These are phyloP conservation scores for Rhizophora mangle DNA, from an alignment of 345 rosid genomes.

Conservation along the genomic window DNA sequence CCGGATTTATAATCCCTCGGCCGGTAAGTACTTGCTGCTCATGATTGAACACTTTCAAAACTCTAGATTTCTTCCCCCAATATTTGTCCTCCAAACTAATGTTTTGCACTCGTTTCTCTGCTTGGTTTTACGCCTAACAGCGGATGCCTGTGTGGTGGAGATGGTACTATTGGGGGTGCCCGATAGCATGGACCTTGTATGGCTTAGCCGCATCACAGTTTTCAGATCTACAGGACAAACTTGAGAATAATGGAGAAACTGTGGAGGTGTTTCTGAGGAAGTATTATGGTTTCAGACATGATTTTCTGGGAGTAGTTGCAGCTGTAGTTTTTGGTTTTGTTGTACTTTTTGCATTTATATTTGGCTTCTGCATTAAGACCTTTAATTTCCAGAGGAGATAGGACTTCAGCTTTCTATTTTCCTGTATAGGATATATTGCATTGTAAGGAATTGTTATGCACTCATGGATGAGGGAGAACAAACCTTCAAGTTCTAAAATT, in stretches of 20 bases:
- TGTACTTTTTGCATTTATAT: constrained; percentile 14
- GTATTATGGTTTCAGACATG: constrained; percentile 15
- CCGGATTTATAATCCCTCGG: constrained; percentile 7
- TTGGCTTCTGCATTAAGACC: constrained; percentile 4
- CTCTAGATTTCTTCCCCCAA: not conserved
- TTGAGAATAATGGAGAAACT: constrained; percentile 4
- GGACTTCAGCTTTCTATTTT: not conserved
- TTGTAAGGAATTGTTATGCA: too few species aligned
- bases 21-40: not conserved
- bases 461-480: too few species aligned
- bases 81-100: not conserved
- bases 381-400: constrained; percentile 19
- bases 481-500: too few species aligned
- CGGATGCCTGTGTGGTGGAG: constrained; percentile 20
- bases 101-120: not conserved
- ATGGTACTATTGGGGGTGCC: constrained; percentile 24
- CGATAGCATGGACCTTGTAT: constrained; percentile 19
- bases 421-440: too few species aligned
- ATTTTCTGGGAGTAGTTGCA: constrained; percentile 14
- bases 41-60: not conserved
- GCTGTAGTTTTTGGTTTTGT: constrained; percentile 7
- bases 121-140: not conserved
- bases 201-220: constrained; percentile 15
- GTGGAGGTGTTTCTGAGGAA: constrained; percentile 7
- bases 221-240: not conserved